Base-by-base conservation (phyloP, 129 eudicot species). In the Helianthus annuus region DNA sequence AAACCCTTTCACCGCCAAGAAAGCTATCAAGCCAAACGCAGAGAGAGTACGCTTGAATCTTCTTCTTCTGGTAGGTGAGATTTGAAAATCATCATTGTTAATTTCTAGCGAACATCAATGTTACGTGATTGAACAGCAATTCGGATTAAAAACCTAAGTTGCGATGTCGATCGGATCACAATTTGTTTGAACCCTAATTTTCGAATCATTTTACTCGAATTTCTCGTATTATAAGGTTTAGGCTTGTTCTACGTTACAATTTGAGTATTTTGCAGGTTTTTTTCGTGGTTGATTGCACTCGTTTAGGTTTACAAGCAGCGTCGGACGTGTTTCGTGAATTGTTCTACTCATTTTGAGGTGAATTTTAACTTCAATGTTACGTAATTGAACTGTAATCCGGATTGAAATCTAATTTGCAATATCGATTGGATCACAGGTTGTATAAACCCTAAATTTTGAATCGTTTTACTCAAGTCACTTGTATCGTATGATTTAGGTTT, bases 1-100 rank as follows among this genome's bases (percentile, higher is more conserved):
- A 53, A 19, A 22, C 44, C 12, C 52, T 52, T 64, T 72, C 57
- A 63, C 72, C 71, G 71, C 72, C 78, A 52, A 19, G 22, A 36
- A 16, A 61, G 24, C 6, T 5, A 73, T 4, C 70, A 62, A 48
- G 53, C 55, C 61, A 13, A 7, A 49, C 78, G 29, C 71, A 51
- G 71, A 49, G 63, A 63, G 29, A 36, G 40, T 51, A 38, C 78
- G 71, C 10, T 17, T 53, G 27, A 38, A 49, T 49, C 69, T 73
- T 49, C 69, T 73, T 63, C 39, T 59, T 51, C 12, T 38, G 0
- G 53, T 51, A 63, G 49, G 78, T 74, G 53, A 64, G 64, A 39
- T 51, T 74, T 39, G 16, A 51, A 4, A 6, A 36, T 40, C 8
- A 38, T 64, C 16, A 27, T 0, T 74, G 53, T 72, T 73, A 34